phyloP scores from a whole-genome alignment of 495 filamentous ascomycete genomes.

The Podospora tetraspora region DNA sequence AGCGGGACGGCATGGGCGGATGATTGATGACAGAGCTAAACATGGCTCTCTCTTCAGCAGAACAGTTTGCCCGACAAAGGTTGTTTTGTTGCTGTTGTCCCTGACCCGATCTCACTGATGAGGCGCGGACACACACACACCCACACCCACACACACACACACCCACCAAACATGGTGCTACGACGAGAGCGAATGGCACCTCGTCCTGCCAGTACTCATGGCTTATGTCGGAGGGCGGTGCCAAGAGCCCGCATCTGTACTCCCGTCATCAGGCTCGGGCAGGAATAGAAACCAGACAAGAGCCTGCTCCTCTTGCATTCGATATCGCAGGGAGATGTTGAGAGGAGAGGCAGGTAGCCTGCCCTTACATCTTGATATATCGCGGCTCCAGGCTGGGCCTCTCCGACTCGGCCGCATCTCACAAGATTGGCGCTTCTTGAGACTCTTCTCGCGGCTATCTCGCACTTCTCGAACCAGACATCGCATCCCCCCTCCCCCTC shows the following conservation, averaged over 20 bases:
- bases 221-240: neutral
- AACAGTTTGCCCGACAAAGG: neutral
- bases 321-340: neutral
- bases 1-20: neutral
- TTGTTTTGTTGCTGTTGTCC: neutral
- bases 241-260: neutral
- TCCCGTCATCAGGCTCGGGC: neutral
- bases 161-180: neutral
- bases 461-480: neutral
- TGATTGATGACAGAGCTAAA: neutral
- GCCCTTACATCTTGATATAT: neutral
- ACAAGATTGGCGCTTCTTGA: neutral
- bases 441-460: conserved; percentile 2
- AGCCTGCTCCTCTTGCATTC: neutral
- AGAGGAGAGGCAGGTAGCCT: neutral
- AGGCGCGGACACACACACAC: neutral
- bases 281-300: neutral
- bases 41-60: neutral
- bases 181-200: neutral
- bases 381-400: neutral
- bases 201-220: neutral
- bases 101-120: neutral
- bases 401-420: neutral
- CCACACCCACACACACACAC: neutral
- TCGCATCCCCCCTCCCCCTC: neutral